Evolutionary conservation across 225 moss, liverwort and hornwort species (phyloP).

Genomic region (Asterella californica): DNA sequence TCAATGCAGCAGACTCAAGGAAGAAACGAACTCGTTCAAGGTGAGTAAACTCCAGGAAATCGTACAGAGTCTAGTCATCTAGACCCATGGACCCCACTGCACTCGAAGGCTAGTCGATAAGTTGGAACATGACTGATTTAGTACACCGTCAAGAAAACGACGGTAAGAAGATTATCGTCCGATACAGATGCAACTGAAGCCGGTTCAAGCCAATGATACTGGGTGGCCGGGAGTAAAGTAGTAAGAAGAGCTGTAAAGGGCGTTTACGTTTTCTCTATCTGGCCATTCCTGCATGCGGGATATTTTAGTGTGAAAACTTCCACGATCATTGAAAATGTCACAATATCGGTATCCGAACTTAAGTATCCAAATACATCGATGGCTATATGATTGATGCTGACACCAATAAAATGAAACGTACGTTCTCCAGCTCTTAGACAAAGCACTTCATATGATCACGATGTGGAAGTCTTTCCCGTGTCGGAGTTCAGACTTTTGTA

Average conservation of each 20-base stretch:
- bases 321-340: background rate
- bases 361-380: background rate
- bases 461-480: no score
- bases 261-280: background rate
- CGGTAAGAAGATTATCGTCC: background rate
- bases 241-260: no score
- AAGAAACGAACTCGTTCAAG: background rate
- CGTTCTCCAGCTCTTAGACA: no score
- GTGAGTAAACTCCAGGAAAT: background rate
- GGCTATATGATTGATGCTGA: background rate
- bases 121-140: background rate
- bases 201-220: no score
- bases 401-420: background rate
- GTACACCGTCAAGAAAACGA: background rate
- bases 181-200: background rate
- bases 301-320: background rate
- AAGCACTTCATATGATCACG: no score
- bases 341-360: background rate
- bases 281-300: background rate
- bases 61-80: background rate
- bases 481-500: no score
- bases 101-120: background rate
- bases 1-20: background rate
- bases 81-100: background rate
- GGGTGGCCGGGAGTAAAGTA: no score